Evolutionary conservation across 116 monocot species (phyloP), one percentile per base, ranked within the genome.

Genomic region (Phalaenopsis hybrid): DNA sequence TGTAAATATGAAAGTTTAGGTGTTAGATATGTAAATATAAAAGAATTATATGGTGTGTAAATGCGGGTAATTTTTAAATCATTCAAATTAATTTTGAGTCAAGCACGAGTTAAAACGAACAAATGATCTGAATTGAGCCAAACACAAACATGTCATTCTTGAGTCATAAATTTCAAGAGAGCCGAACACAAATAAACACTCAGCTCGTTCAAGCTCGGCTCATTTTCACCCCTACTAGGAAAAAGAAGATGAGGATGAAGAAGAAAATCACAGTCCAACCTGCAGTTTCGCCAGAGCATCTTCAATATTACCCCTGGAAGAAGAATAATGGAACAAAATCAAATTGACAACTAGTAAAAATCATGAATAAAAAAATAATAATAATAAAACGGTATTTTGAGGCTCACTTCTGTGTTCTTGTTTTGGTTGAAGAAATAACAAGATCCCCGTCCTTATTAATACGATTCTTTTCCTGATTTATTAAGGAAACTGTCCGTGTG

Each of bases 401-500:
- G 55, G 23, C 52, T 89, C 73, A 97, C 96, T 94, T 94, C 34
- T 97, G 96, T 49, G 96, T 91, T 90, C 94, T 91, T 37, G 94
- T 94, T 80, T 91, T 97, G 18, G 96, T 97, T 78, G 96, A 97
- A 80, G 94, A 94, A 50, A 97, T 91, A n/a, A 97, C 94, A 77
- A 97, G 88, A 83, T 97, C 96, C 21, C 94, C 96, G 82, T 91
- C 88, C 83, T 92, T 97, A 84, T 97, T 97, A 58, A 97, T 94
- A 1, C 92, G 88, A 82, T 97, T 97, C 74, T 97, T 97, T 90
- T 97, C 96, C 96, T 97, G 65, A 67, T 85, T 50, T 50, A 51
- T 77, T 21, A 49, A 8, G 18, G n/a, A 44, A 77, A 77, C 9
- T 50, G 51, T 46, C 20, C 28, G n/a, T 45, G n/a, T 46, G 75